Evolutionary conservation across 2,329 filamentous ascomycete genomes (phyloP), one percentile per base, ranked within the genome.

Genomic region (Sarocladium strictum): DNA sequence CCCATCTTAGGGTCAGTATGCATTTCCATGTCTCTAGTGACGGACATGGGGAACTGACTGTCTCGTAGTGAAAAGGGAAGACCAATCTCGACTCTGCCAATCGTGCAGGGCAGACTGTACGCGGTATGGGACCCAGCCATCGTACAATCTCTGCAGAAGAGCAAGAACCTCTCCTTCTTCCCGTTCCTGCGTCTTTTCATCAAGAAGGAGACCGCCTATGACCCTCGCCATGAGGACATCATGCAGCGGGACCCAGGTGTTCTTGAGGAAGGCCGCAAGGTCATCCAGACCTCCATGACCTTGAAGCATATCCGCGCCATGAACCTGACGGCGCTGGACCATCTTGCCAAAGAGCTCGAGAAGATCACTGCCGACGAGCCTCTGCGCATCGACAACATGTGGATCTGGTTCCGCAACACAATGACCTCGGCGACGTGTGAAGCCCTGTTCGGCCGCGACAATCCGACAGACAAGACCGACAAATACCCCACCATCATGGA

Each of bases 31-130:
- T 26, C 6, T 32, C 35, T 38, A 27, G n/a, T n/a, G n/a, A n/a
- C n/a, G 3, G 17, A 23, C 12, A 9, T 35, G 3, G 5, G 3
- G n/a, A 26, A 6, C 50, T 38, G 32, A 37, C 27, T n/a, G n/a
- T 15, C 11, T 2, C 37, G 19, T 64, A 61, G 47, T 27, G 57
- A 63, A 11, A 61, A 58, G 2, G 55, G 53, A 1, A 27, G 66
- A 53, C 64, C 67, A 14, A 73, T 77, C 57, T 74, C 70, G 55
- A 76, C 76, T 1, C 59, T 79, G 2, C 73, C 71, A 2, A 72
- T 78, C 59, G 62, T 76, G 21, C 67, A 64, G 40, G 62, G 66
- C 23, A 73, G 73, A 38, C 66, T 74, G 14, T 80, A 80, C 57
- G 62, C 77, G 29, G 69, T 78, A 24, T 72, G 67, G 41, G 68